Base-by-base conservation (phyloP, 257 asterid species). In the Salvia hispanica region DNA sequence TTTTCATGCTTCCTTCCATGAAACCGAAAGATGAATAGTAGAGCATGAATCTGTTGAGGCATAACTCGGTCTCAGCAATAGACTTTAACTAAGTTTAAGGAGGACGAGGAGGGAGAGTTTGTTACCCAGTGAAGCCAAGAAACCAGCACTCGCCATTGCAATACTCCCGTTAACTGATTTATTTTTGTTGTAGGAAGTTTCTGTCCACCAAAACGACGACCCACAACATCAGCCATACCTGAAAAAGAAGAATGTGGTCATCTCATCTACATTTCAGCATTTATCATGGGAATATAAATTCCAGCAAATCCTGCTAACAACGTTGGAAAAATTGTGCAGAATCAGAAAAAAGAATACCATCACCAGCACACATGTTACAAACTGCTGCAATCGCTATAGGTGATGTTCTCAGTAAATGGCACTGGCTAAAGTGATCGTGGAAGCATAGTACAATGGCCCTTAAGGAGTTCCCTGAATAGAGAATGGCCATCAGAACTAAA, bases 311-410 rank as follows among this genome's bases (percentile, higher is more conserved):
- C 61, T 34, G 39, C 21, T 18, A 60, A 37, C 36, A 33, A 45
- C 6, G 33, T 15, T 53, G 52, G 37, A 15, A 56, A 34, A 54
- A 43, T 50, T 62, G 11, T 34, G 39, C 39, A 5, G 39, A 34
- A 34, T 5, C 39, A 34, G 9, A 68, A 40, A 39, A 16, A 62
- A 53, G 66, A 57, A 33, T 86, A 93, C 99, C 99, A 72, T 90
- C 99, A 70, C 99, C 99, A 44, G 97, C 97, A 76, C 95, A 88
- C 62, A 93, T 92, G 78, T 86, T 90, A 78, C 97, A 90, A 59
- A 93, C 73, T 71, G 92, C 85, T 61, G 95, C 96, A 80, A 90
- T 77, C 15, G 95, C 88, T 66, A 90, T 81, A 9, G 99, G 96
- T 58, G 97, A 90, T 66, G 86, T 83, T 83, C 95, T 88, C 99